Conservation (phyloP, 2,329 filamentous ascomycete genomes). For the Exophiala phaeomuriformis region DNA sequence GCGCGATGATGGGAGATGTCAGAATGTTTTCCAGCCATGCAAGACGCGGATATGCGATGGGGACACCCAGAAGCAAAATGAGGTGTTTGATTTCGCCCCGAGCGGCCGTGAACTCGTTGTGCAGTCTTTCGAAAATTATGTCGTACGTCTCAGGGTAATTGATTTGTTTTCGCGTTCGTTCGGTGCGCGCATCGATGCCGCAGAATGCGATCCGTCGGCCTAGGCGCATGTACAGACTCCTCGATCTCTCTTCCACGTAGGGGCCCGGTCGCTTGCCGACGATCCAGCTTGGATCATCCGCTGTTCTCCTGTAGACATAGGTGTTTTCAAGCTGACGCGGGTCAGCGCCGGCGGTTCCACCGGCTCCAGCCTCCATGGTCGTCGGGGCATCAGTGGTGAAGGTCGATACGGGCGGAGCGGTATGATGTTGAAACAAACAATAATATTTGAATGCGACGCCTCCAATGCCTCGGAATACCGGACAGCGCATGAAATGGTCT, state of each 20-base stretch:
- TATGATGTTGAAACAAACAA: slow-evolving; percentile 64
- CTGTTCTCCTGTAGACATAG: slow-evolving; percentile 57
- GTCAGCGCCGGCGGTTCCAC: slow-evolving; percentile 52
- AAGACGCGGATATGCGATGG: slow-evolving; percentile 64
- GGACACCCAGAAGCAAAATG: slow-evolving; percentile 59
- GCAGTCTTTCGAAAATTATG: slow-evolving; percentile 51
- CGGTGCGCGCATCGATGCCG: slow-evolving; percentile 55
- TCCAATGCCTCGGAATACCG: slow-evolving; percentile 59
- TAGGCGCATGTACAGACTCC: slow-evolving; percentile 56
- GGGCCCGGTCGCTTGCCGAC: slow-evolving; percentile 64
- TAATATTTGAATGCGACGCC: slow-evolving; percentile 55
- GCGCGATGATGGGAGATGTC: slow-evolving; percentile 75
- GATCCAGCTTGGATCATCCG: slow-evolving; percentile 67
- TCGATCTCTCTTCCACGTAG: slow-evolving; percentile 56
- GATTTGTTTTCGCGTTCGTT: slow-evolving; percentile 84
- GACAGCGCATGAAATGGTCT: slow-evolving; percentile 55
- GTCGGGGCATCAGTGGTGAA: slow-evolving; percentile 67
- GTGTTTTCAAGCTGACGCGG: slow-evolving; percentile 65
- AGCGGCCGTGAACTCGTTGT: slow-evolving; percentile 44
- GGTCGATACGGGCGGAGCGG: slow-evolving; percentile 75
- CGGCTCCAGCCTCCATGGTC: slow-evolving; percentile 42
- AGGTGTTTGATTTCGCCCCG: slow-evolving; percentile 56
- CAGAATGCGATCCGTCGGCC: slow-evolving; percentile 58
- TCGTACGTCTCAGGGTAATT: slow-evolving; percentile 68
- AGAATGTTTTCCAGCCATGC: slow-evolving; percentile 97